Base-by-base conservation (phyloP, 768 basidiomycete genomes). In the Exidia glandulosa region DNA sequence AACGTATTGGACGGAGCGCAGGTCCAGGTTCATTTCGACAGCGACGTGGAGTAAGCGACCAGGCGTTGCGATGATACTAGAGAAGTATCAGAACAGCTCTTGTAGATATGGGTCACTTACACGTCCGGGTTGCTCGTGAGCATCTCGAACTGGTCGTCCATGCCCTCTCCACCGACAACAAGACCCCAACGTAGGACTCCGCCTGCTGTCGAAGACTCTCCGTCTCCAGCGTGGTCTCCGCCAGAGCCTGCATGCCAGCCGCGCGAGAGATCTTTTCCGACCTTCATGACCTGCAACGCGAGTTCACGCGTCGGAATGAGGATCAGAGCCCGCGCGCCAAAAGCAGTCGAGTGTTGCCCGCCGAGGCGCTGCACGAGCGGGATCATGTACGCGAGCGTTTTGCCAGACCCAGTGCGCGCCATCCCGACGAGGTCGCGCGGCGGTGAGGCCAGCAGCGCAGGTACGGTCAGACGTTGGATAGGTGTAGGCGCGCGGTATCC, bases 321-420 rank as follows among this genome's bases (percentile, higher is more conserved):
- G 60, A 99, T 88, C 54, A 98, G 74, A 7, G 90, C 91, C 29
- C 94, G 80, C 5, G 90, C 85, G 37, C 93, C 94, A 64, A 93
- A 93, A 0, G 83, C 75, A 12, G 84, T 80, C 1, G 84, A 79
- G 69, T 96, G 94, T 34, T 84, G 76, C 9, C 90, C 90, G 5
- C 87, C 84, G 7, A 99, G 81, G 52, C 91, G 81, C 60, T 94
- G 89, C 0, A 96, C 77, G 16, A 99, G 80, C 56, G 96, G 96
- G 29, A 98, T 76, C 79, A 98, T 83, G 70, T 94, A 99, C 23
- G 95, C 95, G 34, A 99, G 81, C 10, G 94, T 94, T 75, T 98
- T 98, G 61, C 96, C 96, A 2, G 94, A 96, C 45, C 96, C 96
- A 3, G 96, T 99, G 36, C 96, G 82, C 36, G 96, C 95, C 96